Evolutionary conservation across 352 stramenopile species (phyloP).

Genomic region (Pythium catenulatum): DNA sequence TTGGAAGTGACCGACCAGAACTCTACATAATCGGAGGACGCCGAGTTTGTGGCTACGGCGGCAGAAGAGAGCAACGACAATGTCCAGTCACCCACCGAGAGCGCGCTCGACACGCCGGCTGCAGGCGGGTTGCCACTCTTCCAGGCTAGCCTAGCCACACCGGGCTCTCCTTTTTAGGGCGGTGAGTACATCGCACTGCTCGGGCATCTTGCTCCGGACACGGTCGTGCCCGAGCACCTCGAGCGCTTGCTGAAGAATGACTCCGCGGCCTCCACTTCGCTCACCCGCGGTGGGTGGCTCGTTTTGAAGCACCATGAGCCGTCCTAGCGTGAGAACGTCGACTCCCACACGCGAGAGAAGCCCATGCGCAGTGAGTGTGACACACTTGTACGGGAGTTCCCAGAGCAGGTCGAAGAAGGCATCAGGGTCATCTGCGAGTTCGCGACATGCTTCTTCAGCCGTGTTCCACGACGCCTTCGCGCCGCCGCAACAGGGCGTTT

Average conservation of each 20-base stretch:
- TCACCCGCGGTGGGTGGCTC: neutral
- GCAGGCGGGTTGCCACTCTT: neutral
- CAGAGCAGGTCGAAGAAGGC: too few relatives aligned
- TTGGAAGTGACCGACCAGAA: too few relatives aligned
- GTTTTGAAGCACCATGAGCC: too few relatives aligned
- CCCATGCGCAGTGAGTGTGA: neutral
- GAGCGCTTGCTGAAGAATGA: constrained; percentile 4
- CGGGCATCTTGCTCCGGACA: neutral
- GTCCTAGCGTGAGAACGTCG: too few relatives aligned
- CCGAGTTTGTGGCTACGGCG: too few relatives aligned
- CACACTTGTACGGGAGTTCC: too few relatives aligned
- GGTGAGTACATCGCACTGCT: neutral
- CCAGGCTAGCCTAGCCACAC: neutral
- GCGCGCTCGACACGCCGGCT: too few relatives aligned
- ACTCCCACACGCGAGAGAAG: neutral
- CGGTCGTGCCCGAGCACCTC: neutral
- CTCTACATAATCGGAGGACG: too few relatives aligned
- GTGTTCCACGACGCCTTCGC: neutral
- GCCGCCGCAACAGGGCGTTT: neutral
- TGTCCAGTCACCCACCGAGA: too few relatives aligned
- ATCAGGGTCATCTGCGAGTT: too few relatives aligned
- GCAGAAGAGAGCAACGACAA: too few relatives aligned
- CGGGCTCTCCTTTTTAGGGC: neutral
- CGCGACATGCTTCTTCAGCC: neutral
- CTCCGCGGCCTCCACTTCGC: neutral